phyloP scores from a whole-genome alignment of 129 eudicot genomes.

The Silybum marianum region DNA sequence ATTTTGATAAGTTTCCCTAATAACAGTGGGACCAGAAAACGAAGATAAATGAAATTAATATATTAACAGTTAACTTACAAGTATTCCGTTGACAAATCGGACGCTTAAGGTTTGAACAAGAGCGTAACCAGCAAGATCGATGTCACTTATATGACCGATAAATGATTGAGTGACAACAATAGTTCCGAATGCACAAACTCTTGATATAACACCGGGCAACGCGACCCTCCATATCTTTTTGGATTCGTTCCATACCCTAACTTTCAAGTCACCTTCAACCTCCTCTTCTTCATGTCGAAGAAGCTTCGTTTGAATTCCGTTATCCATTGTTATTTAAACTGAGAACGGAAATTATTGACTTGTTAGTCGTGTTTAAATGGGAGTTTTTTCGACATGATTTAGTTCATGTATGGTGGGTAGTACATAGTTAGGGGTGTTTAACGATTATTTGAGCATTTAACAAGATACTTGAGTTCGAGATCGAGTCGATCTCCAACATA shows the following conservation, averaged over 20 bases:
- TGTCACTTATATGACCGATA: conserved; percentile 61
- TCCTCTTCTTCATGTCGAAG: conserved; percentile 42
- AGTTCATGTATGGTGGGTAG: background rate
- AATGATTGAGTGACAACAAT: conserved; percentile 70
- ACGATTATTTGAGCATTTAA: background rate
- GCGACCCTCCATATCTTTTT: conserved; percentile 76
- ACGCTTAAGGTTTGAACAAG: conserved; percentile 73
- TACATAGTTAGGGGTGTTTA: background rate
- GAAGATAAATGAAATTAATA: background rate
- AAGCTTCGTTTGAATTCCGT: conserved; percentile 45
- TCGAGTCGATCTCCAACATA: background rate
- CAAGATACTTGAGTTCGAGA: background rate
- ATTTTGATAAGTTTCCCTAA: too few species aligned
- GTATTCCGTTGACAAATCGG: conserved; percentile 71
- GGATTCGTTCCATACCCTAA: conserved; percentile 60
- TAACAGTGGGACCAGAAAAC: background rate
- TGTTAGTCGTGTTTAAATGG: background rate
- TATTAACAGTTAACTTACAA: conserved; percentile 36
- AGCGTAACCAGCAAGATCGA: conserved; percentile 82
- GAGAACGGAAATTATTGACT: background rate
- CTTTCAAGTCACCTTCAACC: conserved; percentile 32
- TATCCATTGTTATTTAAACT: conserved; percentile 37
- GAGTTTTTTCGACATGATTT: background rate
- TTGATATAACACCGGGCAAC: conserved; percentile 64
- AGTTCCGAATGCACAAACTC: conserved; percentile 63